Percentiles rank a stretch among this genome's conserved stretches.
Evolutionary conservation across 1,284 basidiomycete species (phyloP).

Genomic region (Marasmius sp.): DNA sequence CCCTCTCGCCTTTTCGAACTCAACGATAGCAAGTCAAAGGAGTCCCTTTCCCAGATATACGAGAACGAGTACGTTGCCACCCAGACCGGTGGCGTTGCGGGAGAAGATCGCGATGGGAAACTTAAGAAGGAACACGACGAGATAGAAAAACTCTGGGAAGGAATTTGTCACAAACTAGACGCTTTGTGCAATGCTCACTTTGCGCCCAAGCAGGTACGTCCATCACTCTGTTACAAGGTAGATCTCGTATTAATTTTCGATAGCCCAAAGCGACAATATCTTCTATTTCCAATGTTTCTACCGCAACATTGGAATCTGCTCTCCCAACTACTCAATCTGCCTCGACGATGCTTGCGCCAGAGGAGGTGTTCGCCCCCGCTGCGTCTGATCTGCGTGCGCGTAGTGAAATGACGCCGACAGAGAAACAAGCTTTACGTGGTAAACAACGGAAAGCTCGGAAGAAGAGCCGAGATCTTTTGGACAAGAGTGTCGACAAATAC

Average conservation of each 20-base stretch:
- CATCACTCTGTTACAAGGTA: neutral
- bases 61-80: slow-evolving; percentile 87
- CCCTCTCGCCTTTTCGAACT: slow-evolving; percentile 90
- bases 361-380: slow-evolving; percentile 80
- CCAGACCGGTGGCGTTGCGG: slow-evolving; percentile 49
- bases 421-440: slow-evolving; percentile 75
- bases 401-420: slow-evolving; percentile 82
- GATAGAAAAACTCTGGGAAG: slow-evolving; percentile 82
- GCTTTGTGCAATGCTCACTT: slow-evolving; percentile 95
- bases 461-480: slow-evolving; percentile 69
- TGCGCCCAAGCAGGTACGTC: slow-evolving; percentile 85
- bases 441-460: slow-evolving; percentile 79
- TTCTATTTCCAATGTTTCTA: slow-evolving; percentile 83
- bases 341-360: slow-evolving; percentile 87
- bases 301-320: slow-evolving; percentile 88
- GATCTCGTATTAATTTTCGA: neutral
- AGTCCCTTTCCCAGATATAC: slow-evolving; percentile 95
- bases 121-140: slow-evolving; percentile 88
- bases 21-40: slow-evolving; percentile 83
- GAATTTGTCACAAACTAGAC: slow-evolving; percentile 88
- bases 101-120: slow-evolving; percentile 86
- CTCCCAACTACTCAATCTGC: slow-evolving; percentile 81
- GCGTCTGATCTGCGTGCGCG: slow-evolving; percentile 57
- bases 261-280: slow-evolving; percentile 91
- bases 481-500: slow-evolving; percentile 68